phyloP scores from a whole-genome alignment of 2,329 filamentous ascomycete species.

The Dryadomyces quercus-mongolicae region DNA sequence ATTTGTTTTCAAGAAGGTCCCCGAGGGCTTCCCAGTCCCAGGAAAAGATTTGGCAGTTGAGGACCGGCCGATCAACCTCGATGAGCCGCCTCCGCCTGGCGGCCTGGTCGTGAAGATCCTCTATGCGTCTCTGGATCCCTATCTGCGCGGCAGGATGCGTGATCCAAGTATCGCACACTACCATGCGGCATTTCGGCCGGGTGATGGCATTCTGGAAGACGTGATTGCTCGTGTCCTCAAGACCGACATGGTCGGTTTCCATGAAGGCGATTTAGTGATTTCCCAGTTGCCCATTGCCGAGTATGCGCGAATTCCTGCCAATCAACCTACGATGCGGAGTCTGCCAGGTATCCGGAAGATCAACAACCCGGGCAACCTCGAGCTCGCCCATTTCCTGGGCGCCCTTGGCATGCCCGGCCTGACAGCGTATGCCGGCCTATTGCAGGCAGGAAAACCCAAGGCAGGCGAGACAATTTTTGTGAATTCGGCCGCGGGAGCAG shows the following conservation, averaged over 20 bases:
- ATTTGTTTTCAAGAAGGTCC: conserved; percentile 60
- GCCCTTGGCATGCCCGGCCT: conserved; percentile 41
- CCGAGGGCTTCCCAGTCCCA: conserved; percentile 52
- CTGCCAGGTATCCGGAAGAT: conserved; percentile 38
- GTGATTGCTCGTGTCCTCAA: conserved; percentile 59
- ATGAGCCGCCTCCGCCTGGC: conserved; percentile 43
- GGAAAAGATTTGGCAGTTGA: conserved; percentile 62
- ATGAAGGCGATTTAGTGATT: conserved; percentile 54
- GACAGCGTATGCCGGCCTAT: conserved; percentile 43
- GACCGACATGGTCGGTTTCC: conserved; percentile 47
- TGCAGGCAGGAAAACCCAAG: conserved; percentile 60
- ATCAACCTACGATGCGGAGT: conserved; percentile 22
- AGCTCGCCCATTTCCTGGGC: conserved; percentile 58
- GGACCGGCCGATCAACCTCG: conserved; percentile 51
- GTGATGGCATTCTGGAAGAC: conserved; percentile 51
- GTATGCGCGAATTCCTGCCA: conserved; percentile 43
- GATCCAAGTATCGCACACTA: conserved; percentile 53
- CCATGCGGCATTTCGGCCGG: conserved; percentile 46
- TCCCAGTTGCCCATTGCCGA: conserved; percentile 51
- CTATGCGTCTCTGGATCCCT: conserved; percentile 72
- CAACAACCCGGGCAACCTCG: conserved; percentile 55
- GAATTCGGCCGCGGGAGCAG: conserved; percentile 66
- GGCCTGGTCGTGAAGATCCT: conserved; percentile 59
- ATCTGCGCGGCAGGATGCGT: conserved; percentile 73
- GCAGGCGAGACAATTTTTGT: conserved; percentile 74